These are phyloP conservation scores for Nelumbo lutea DNA, from an alignment of 164 flowering plant species.

Conservation along the genomic window DNA sequence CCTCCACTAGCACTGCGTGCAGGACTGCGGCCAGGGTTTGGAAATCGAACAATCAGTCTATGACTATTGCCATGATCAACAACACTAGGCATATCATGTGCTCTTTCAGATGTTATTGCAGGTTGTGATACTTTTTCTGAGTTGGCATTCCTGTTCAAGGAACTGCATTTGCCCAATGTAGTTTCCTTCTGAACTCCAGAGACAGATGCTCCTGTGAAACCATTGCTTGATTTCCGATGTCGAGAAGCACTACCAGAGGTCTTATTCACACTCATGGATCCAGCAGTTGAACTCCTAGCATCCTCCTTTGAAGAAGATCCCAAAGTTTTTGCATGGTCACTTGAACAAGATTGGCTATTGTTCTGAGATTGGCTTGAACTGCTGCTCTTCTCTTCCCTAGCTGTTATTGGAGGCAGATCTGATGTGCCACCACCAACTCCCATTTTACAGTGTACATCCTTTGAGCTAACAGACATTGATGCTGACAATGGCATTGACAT, in stretches of 20 bases:
- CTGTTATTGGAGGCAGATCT: conserved; percentile 29
- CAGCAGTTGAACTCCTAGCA: conserved; percentile 64
- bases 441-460: conserved; percentile 27
- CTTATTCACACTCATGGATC: conserved; percentile 40
- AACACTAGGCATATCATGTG: conserved; percentile 31
- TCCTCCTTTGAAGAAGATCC: conserved; percentile 61
- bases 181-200: conserved; percentile 54
- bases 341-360: conserved; percentile 70
- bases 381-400: conserved; percentile 53
- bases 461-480: conserved; percentile 22
- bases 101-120: conserved; percentile 39
- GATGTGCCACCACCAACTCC: conserved; percentile 14
- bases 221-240: conserved; percentile 56
- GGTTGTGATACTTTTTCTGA: conserved; percentile 53
- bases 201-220: conserved; percentile 34
- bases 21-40: conserved; percentile 55
- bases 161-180: conserved; percentile 34
- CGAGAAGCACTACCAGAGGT: conserved; percentile 45
- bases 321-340: conserved; percentile 56
- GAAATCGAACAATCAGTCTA: conserved; percentile 71
- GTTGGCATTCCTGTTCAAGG: conserved; percentile 29
- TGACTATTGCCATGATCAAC: conserved; percentile 54
- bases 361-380: conserved; percentile 87
- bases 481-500: conserved; percentile 31
- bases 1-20: conserved; percentile 40